Evolutionary conservation across 768 basidiomycete genomes (phyloP), one percentile per base, ranked within the genome.

Genomic region (Leucocoprinus sp.): DNA sequence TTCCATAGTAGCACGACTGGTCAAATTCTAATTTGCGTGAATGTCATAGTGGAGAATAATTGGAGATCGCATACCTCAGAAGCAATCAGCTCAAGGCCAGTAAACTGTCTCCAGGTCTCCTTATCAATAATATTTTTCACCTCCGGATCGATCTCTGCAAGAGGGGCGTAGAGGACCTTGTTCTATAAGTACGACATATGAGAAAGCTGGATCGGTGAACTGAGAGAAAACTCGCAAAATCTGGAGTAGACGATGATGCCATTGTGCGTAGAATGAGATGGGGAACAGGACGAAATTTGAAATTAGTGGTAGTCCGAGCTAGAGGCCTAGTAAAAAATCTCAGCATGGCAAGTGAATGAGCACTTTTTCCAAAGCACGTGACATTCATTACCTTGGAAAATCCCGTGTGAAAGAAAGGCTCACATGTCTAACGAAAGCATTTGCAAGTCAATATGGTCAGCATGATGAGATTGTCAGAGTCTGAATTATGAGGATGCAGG

Each of bases 61-160:
- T 38, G 44, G 38, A 40, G 15, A 9, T 22, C 14, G 51, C 72
- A 53, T 50, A 93, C 93, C 82, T 98, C 96, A 49, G 95, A 97
- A 43, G 96, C 96, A 61, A 99, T 98, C 62, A 99, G 85, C 70
- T 98, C 96, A 51, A 99, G 82, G 46, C 95, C 95, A 37, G 90
- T 89, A 65, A 84, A 95, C 73, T 97, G 95, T 55, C 95, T 72
- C 93, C 93, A 98, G 67, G 90, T 95, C 74, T 98, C 92, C 72
- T 90, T 91, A 73, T 98, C 93, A 70, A 99, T 89, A 73, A 99
- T 90, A 64, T 93, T 91, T 67, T 92, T 80, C 60, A 99, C 81
- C 63, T 87, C 90, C 49, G 95, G 93, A 69, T 98, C 95, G 60
- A 82, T 78, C 74, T 98, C 82, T 8, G 86, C 74, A 42, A 99